phyloP scores from a whole-genome alignment of 164 flowering plant genomes.

The Akebia trifoliata region DNA sequence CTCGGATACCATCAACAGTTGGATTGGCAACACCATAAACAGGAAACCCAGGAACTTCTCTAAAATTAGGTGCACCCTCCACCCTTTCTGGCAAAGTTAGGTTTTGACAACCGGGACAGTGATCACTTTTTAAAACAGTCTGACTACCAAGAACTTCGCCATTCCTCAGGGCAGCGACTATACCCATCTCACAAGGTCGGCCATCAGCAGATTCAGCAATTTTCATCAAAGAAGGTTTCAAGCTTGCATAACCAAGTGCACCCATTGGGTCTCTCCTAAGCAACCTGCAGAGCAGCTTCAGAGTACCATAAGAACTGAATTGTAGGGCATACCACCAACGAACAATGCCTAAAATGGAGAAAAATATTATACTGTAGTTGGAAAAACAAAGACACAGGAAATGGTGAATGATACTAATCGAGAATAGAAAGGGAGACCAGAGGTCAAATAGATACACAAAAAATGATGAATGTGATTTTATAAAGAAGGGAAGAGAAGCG shows the following conservation, averaged over 20 bases:
- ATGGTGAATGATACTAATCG: neutral
- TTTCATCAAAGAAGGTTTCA: constrained; percentile 53
- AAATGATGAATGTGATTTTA: no score
- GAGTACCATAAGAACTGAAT: neutral
- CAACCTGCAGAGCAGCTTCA: constrained; percentile 37
- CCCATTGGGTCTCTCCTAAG: constrained; percentile 97
- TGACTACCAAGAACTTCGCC: constrained; percentile 95
- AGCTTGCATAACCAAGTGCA: constrained; percentile 75
- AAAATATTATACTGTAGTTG: neutral
- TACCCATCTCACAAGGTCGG: constrained; percentile 78
- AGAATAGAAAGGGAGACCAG: neutral
- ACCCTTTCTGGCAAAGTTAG: constrained; percentile 71
- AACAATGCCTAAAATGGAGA: neutral
- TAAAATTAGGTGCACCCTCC: constrained; percentile 95
- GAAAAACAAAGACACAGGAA: neutral
- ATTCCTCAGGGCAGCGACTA: constrained; percentile 83
- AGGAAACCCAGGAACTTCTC: constrained; percentile 95
- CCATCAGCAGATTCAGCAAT: constrained; percentile 75
- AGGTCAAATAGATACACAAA: no score
- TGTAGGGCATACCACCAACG: neutral
- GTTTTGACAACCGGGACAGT: constrained; percentile 94
- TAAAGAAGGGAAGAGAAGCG: neutral
- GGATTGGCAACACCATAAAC: constrained; percentile 99
- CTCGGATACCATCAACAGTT: constrained; percentile 86
- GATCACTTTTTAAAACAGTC: constrained; percentile 93